A percentile compares a stretch with the other conserved stretches of the same genome.
Evolutionary conservation across 1,284 basidiomycete genomes (phyloP).

Genomic region (Naganishia cerealis): DNA sequence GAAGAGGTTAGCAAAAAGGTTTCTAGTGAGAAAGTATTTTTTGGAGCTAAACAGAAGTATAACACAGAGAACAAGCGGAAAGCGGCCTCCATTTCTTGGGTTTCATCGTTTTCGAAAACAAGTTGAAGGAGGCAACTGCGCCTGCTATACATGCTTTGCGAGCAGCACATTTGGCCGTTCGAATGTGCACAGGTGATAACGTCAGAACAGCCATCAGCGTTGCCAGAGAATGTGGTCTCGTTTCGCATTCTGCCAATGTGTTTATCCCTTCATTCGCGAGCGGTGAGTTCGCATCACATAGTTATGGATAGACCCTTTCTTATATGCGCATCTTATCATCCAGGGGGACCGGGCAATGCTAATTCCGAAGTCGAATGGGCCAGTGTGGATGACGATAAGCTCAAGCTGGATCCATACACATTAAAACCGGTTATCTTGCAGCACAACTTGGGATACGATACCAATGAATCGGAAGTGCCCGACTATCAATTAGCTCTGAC

Average conservation of each 20-base stretch:
- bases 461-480: slow-evolving; percentile 69
- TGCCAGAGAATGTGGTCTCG: slow-evolving; percentile 87
- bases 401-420: slow-evolving; percentile 84
- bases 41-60: slow-evolving; percentile 1
- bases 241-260: slow-evolving; percentile 86
- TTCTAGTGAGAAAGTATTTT: neutral
- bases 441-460: slow-evolving; percentile 57
- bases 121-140: slow-evolving; percentile 88
- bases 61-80: slow-evolving; percentile 85
- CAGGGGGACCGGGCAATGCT: slow-evolving; percentile 43
- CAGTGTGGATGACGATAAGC: slow-evolving; percentile 81
- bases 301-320: neutral
- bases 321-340: neutral
- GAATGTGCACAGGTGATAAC: slow-evolving; percentile 99
- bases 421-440: slow-evolving; percentile 70
- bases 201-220: slow-evolving; percentile 95
- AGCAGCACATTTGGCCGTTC: slow-evolving; percentile 84
- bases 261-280: slow-evolving; percentile 79
- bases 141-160: slow-evolving; percentile 88
- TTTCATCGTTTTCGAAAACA: slow-evolving; percentile 97
- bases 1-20: slow-evolving; percentile 67
- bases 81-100: slow-evolving; percentile 88
- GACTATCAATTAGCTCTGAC: slow-evolving; percentile 92
- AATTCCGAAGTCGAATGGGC: slow-evolving; percentile 81
- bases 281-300: slow-evolving; percentile 59